Conservation (phyloP, 2,329 filamentous ascomycete species). For the Aspergillus tamarii region DNA sequence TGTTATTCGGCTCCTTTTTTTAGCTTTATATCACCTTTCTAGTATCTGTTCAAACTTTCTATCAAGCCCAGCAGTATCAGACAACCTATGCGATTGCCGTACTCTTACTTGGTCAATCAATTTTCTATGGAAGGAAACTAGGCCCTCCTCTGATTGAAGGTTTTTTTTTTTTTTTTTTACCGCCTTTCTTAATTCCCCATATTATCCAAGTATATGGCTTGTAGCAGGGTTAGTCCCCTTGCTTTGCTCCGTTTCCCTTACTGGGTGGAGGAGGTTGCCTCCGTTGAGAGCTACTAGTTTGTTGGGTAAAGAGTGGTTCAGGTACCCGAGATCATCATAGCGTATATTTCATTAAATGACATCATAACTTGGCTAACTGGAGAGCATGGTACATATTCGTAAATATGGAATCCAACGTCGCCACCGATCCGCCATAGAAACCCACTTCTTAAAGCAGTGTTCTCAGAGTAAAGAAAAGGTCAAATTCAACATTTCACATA, state of each 20-base stretch:
- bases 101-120: too few relatives aligned
- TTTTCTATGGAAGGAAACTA: too few relatives aligned
- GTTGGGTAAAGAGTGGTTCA: too few relatives aligned
- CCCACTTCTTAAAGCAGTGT: background rate
- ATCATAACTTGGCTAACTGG: too few relatives aligned
- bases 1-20: background rate
- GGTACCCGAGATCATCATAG: background rate
- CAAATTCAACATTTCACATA: slow-evolving; percentile 1
- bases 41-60: too few relatives aligned
- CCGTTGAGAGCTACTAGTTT: too few relatives aligned
- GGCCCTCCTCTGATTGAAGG: too few relatives aligned
- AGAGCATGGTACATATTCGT: background rate
- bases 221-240: background rate
- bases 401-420: background rate
- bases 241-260: background rate
- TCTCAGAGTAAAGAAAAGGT: background rate
- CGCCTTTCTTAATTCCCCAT: background rate
- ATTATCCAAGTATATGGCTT: background rate
- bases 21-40: background rate
- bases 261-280: background rate
- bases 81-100: too few relatives aligned
- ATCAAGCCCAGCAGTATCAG: too few relatives aligned
- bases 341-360: background rate
- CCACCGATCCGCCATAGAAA: background rate
- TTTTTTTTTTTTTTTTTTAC: background rate